phyloP scores from a whole-genome alignment of 1,284 basidiomycete species.

The Cutaneotrichosporon curvatum region DNA sequence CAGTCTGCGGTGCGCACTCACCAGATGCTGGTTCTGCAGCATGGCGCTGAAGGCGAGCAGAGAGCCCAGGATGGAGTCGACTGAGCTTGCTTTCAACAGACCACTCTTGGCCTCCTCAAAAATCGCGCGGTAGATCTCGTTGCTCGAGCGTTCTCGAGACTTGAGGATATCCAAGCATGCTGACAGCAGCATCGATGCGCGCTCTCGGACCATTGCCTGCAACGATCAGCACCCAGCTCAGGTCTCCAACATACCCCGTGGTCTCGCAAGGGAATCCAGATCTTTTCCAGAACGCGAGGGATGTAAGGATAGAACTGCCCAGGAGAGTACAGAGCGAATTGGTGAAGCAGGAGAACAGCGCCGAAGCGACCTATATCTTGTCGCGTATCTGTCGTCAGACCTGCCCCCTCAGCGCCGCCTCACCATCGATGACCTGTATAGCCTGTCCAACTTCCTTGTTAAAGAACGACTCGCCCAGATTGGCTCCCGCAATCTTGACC shows the following conservation, averaged over 20 bases:
- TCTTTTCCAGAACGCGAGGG: slow-evolving; percentile 77
- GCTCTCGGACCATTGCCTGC: slow-evolving; percentile 66
- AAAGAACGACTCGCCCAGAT: slow-evolving; percentile 44
- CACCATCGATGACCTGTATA: slow-evolving; percentile 42
- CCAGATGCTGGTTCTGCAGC: slow-evolving; percentile 86
- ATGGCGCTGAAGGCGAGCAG: slow-evolving; percentile 87
- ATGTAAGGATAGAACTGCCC: slow-evolving; percentile 81
- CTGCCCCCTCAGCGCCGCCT: background rate
- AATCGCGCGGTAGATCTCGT: slow-evolving; percentile 63
- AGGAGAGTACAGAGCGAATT: slow-evolving; percentile 78
- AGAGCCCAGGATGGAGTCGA: slow-evolving; percentile 85
- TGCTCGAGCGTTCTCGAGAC: slow-evolving; percentile 45
- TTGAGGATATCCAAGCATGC: slow-evolving; percentile 81
- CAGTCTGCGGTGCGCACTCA: slow-evolving; percentile 40
- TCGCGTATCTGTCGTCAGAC: slow-evolving; percentile 28
- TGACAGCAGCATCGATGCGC: slow-evolving; percentile 80
- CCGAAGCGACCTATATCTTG: slow-evolving; percentile 45
- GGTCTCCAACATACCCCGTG: slow-evolving; percentile 55
- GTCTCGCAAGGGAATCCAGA: slow-evolving; percentile 80
- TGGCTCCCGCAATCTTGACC: slow-evolving; percentile 39
- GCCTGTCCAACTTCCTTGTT: slow-evolving; percentile 44
- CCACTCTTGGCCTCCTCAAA: slow-evolving; percentile 84
- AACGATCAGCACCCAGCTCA: slow-evolving; percentile 1
- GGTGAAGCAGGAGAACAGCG: slow-evolving; percentile 68
- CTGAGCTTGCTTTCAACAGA: slow-evolving; percentile 63